Evolutionary conservation across 768 basidiomycete genomes (phyloP), one percentile per base, ranked within the genome.

Genomic region (Tylopilus sp.): DNA sequence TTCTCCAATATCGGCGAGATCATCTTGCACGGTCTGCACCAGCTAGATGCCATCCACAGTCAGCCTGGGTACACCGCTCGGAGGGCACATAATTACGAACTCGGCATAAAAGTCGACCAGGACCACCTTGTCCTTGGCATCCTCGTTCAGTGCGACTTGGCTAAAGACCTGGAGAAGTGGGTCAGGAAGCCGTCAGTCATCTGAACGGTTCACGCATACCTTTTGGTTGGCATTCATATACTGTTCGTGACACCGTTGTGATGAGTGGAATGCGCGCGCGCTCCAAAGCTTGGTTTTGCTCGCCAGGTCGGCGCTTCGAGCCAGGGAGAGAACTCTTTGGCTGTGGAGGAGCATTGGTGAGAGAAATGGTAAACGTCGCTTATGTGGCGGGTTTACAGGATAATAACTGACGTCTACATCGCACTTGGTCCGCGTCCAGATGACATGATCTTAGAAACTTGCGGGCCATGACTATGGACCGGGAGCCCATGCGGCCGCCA

Each of bases 71-170:
- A 31, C 36, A 13, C 22, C n/a, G n/a, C n/a, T n/a, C n/a, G n/a
- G 24, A 43, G 29, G 45, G 41, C 30, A 56, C 34, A 11, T 12
- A 57, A n/a, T 40, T 24, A 75, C 84, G 43, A 60, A 89, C 89
- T 89, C 81, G 43, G 89, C 89, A 64, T 89, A 86, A 59, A 91
- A 91, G 59, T 91, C 89, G 22, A 89, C 87, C 7, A 91, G 71
- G 37, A 86, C 78, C 24, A 87, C 69, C 44, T 81, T 78, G 51
- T 78, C 76, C 48, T 73, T 74, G 25, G 75, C 68, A 50, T 38
- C 47, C 37, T 59, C 63, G 34, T 62, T 62, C n/a, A 71, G 57
- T 13, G 55, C 67, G 2, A 73, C 66, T 24, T 61, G 60, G 45
- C 58, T 31, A 53, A 77, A 76, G 3, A 65, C 71, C 76, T 78